Evolutionary conservation across 441 rosid genomes (phyloP).

Genomic region (Gossypium lobatum): DNA sequence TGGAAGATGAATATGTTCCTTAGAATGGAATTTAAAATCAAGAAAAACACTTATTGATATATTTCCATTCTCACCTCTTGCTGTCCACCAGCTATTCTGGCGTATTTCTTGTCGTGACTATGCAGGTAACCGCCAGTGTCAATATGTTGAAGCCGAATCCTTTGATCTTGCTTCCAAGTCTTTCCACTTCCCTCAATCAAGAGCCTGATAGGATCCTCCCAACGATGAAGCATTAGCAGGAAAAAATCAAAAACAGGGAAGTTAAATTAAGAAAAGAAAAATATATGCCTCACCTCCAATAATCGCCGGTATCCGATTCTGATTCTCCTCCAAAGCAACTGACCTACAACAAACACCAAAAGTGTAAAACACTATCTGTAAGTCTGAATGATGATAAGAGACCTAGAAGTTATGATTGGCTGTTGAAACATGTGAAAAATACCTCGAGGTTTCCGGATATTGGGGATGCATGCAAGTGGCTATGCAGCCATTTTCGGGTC

Average conservation of each 20-base stretch:
- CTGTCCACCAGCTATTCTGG: constrained; percentile 96
- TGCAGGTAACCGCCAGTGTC: constrained; percentile 92
- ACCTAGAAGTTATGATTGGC: not conserved
- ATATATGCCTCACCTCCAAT: constrained; percentile 61
- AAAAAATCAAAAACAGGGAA: not conserved
- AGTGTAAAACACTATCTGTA: not conserved
- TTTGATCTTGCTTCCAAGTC: constrained; percentile 93
- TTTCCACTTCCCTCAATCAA: constrained; percentile 82
- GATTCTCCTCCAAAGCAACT: constrained; percentile 93
- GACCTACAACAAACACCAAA: constrained; percentile 41
- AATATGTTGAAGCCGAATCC: constrained; percentile 81
- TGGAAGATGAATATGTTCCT: not conserved
- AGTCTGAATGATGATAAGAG: not conserved
- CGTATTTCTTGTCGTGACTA: constrained; percentile 93
- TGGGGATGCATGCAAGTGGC: constrained; percentile 91
- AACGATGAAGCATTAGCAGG: constrained; percentile 2
- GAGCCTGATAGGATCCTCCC: constrained; percentile 40
- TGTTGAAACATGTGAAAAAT: not conserved
- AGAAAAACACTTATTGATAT: not conserved
- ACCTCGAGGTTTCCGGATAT: constrained; percentile 95
- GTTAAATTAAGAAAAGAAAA: not conserved
- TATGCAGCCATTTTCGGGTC: constrained; percentile 90
- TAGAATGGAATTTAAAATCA: not conserved
- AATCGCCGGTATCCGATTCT: constrained; percentile 93
- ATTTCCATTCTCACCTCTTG: constrained; percentile 66